A percentile compares a stretch with the other conserved stretches of the same genome.
Evolutionary conservation across 73 alveolate genomes (phyloP).

Genomic region (Uronychia binucleata): DNA sequence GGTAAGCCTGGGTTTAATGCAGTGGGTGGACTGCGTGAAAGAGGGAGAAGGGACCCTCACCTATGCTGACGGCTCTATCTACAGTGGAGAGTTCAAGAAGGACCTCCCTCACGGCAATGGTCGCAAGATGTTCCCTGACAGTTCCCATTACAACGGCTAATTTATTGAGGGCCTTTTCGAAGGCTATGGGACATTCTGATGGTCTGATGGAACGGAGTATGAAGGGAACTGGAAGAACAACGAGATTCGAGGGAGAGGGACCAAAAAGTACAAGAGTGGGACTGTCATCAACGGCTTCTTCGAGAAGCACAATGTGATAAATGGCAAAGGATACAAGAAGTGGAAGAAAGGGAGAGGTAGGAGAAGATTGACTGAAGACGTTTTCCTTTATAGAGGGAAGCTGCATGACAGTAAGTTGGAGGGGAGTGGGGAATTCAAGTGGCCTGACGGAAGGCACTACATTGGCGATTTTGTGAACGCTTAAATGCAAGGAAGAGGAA

Average conservation of each 20-base stretch:
- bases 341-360: constrained; percentile 18
- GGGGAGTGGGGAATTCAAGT: constrained; percentile 48
- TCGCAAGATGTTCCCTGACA: constrained; percentile 35
- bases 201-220: constrained; percentile 78
- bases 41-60: constrained; percentile 37
- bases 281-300: constrained; percentile 22
- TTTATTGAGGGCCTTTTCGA: constrained; percentile 41
- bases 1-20: neutral
- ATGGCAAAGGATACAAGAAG: constrained; percentile 55
- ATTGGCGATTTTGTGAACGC: constrained; percentile 32
- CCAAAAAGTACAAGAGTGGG: constrained; percentile 29
- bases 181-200: constrained; percentile 71
- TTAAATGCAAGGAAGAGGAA: constrained; percentile 35
- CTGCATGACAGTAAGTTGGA: constrained; percentile 19
- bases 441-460: constrained; percentile 59
- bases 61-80: constrained; percentile 33
- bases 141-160: constrained; percentile 49
- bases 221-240: constrained; percentile 72
- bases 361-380: constrained; percentile 26
- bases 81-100: constrained; percentile 34
- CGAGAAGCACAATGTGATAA: constrained; percentile 17
- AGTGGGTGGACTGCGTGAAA: constrained; percentile 57
- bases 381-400: constrained; percentile 36
- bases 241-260: constrained; percentile 69
- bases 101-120: constrained; percentile 56